Evolutionary conservation across 331 rosid genomes (phyloP).

Genomic region (Cydonia oblonga): DNA sequence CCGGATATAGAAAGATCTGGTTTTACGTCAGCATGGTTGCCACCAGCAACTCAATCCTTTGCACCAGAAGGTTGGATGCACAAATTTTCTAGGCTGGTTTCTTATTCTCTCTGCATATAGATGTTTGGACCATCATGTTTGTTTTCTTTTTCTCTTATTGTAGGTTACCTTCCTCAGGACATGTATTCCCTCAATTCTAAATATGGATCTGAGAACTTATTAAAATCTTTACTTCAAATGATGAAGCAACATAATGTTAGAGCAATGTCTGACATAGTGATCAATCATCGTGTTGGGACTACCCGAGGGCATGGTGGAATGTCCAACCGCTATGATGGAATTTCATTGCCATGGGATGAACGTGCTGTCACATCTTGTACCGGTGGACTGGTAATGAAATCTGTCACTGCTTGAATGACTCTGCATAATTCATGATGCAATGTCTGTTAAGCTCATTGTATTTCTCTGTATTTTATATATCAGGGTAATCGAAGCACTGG

Average conservation of each 20-base stretch:
- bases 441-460: neutral
- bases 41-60: conserved; percentile 67
- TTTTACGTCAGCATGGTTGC: conserved; percentile 76
- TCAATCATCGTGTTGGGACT: conserved; percentile 87
- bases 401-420: neutral
- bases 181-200: conserved; percentile 59
- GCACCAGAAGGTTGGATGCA: conserved; percentile 57
- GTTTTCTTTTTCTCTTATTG: conserved; percentile 1
- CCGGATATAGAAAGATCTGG: conserved; percentile 63
- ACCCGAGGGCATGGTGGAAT: conserved; percentile 67
- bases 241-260: conserved; percentile 62
- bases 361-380: conserved; percentile 75
- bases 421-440: conserved; percentile 5
- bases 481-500: conserved; percentile 76
- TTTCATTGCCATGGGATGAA: conserved; percentile 71
- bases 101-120: neutral
- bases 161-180: conserved; percentile 90
- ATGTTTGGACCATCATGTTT: neutral
- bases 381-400: conserved; percentile 66
- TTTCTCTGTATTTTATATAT: neutral
- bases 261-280: conserved; percentile 78
- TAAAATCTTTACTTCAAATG: conserved; percentile 62
- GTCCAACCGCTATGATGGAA: conserved; percentile 82
- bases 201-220: conserved; percentile 70
- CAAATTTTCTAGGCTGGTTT: neutral